Conservation (phyloP, 257 asterid genomes). For the Solanum piurae region DNA sequence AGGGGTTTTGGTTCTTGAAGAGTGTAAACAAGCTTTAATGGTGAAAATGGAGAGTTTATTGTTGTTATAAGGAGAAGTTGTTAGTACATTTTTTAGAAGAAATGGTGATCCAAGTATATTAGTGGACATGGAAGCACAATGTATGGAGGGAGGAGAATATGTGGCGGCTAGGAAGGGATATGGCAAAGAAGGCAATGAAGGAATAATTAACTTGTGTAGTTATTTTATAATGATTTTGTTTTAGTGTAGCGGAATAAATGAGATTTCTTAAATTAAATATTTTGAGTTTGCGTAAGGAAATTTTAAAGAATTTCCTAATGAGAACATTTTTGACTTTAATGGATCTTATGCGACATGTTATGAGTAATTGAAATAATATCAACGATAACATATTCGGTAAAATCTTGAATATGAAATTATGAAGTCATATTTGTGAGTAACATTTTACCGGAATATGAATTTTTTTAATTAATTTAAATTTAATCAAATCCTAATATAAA, state of each 20-base stretch:
- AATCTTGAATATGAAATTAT: background rate
- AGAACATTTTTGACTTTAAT: background rate
- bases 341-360: background rate
- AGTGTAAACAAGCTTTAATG: slow-evolving; percentile 52
- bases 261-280: background rate
- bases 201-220: background rate
- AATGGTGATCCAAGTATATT: slow-evolving; percentile 22
- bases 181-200: background rate
- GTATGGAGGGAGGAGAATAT: background rate
- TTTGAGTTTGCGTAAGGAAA: background rate
- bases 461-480: background rate
- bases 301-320: background rate
- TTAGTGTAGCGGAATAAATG: background rate
- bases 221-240: too few species aligned
- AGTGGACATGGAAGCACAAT: slow-evolving; percentile 28
- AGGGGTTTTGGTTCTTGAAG: slow-evolving; percentile 37
- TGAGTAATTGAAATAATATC: background rate
- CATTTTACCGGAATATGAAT: fast-evolving
- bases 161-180: background rate
- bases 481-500: background rate
- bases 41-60: slow-evolving; percentile 6
- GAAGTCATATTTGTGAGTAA: background rate
- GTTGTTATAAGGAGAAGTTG: background rate
- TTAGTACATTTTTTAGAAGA: background rate
- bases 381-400: fast-evolving